Evolutionary conservation across 2,329 filamentous ascomycete genomes (phyloP), one percentile per base, ranked within the genome.

Genomic region (Paraconiothyrium brasiliense): DNA sequence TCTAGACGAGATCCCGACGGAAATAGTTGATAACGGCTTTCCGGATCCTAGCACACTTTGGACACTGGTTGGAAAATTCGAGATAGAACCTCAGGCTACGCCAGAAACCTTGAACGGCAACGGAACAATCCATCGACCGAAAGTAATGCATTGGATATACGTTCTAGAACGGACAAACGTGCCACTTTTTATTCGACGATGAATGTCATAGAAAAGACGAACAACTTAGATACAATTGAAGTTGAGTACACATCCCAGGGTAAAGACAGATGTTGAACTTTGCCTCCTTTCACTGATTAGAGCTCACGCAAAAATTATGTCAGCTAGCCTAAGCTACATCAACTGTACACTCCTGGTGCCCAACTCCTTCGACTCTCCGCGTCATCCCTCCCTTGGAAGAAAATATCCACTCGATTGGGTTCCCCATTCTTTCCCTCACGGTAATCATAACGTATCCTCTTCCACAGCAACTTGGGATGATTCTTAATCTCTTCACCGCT

Each of bases 141-240:
- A 72, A 58, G 64, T 80, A 4, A 63, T 69, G 39, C 76, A 81
- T 59, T 80, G 75, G 74, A 61, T 81, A 1, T 81, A 81, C 64
- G 69, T 81, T 1, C 60, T 81, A 37, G 71, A 73, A 47, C 64
- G 79, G 52, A 81, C 79, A 34, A 64, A 76, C n/a, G 62, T 69
- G 3, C 62, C 67, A n/a, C 54, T 75, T 3, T 65, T 62, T 49
- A 20, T 67, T 11, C 54, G 47, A 41, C 16, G n/a, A 32, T 57
- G 37, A 56, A 10, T 14, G 8, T n/a, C 27, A 27, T 37, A 37
- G 35, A 37, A 24, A n/a, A 43, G 16, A 41, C 20, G 3, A 24
- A n/a, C 24, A 39, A 20, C n/a, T 35, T 14, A 14, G 14, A 39
- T 20, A 39, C 13, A 30, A 16, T 41, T 41, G 14, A 16, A 2